These are phyloP conservation scores for Durotheca rogersii DNA, from an alignment of 495 filamentous ascomycete genomes.

Conservation along the genomic window DNA sequence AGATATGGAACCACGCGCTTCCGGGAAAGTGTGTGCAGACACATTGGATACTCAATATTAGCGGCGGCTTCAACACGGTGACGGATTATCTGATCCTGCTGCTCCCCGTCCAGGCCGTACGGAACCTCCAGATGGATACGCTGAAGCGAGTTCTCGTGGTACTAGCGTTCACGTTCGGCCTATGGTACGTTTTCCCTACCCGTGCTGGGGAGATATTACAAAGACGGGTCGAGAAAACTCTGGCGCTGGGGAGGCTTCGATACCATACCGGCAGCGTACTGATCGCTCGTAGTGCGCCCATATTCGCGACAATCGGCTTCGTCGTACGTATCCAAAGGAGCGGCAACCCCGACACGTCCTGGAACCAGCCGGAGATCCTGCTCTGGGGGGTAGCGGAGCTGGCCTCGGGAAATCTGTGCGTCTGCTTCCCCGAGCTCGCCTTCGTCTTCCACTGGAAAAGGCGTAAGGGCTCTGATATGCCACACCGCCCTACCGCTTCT, in stretches of 20 bases:
- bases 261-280: too few species aligned
- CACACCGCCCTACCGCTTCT: background rate
- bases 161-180: slow-evolving; percentile 17
- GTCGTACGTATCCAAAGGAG: slow-evolving; percentile 9
- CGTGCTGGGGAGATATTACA: too few species aligned
- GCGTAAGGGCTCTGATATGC: background rate
- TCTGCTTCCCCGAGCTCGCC: slow-evolving; percentile 13
- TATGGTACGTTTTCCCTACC: slow-evolving; percentile 9
- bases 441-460: background rate
- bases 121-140: slow-evolving; percentile 6
- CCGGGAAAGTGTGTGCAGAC: background rate
- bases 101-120: slow-evolving; percentile 15
- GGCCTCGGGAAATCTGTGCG: slow-evolving; percentile 8
- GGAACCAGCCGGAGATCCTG: slow-evolving; percentile 16
- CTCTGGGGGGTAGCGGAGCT: slow-evolving; percentile 14
- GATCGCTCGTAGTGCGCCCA: slow-evolving; percentile 4
- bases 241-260: too few species aligned
- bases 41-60: slow-evolving; percentile 1
- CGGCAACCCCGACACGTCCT: slow-evolving; percentile 11
- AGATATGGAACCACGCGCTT: background rate
- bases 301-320: background rate
- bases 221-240: too few species aligned
- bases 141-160: slow-evolving; percentile 7
- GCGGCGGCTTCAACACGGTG: slow-evolving; percentile 12
- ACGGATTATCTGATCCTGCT: slow-evolving; percentile 9